Percentiles rank a stretch among this genome's conserved stretches.
Evolutionary conservation across 1,284 basidiomycete species (phyloP).

Genomic region (Amylostereum areolatum): DNA sequence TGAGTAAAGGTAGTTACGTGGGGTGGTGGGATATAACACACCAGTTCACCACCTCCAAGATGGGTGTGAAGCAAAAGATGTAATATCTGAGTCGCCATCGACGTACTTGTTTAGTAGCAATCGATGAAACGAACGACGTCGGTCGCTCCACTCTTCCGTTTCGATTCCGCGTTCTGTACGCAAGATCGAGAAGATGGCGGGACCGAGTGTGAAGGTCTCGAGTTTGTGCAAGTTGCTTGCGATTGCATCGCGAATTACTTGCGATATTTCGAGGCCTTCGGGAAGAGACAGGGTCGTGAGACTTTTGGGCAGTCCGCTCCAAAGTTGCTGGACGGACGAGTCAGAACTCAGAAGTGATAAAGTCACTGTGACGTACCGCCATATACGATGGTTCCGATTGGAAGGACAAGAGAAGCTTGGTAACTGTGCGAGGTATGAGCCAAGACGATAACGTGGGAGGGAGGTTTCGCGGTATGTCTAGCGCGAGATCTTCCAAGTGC

Average conservation of each 20-base stretch:
- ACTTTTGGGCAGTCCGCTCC: constrained; percentile 45
- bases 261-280: constrained; percentile 20
- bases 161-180: background rate
- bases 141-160: background rate
- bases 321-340: constrained; percentile 44
- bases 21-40: too few relatives aligned
- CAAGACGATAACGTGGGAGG: constrained; percentile 60
- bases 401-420: constrained; percentile 45
- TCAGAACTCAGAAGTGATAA: background rate
- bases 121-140: too few relatives aligned
- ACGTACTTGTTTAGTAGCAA: too few relatives aligned
- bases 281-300: constrained; percentile 51
- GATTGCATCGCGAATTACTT: background rate
- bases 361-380: constrained; percentile 19
- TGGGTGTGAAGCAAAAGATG: too few relatives aligned
- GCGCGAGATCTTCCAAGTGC: constrained; percentile 43
- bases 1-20: too few relatives aligned
- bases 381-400: constrained; percentile 27
- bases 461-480: constrained; percentile 60
- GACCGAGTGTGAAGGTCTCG: background rate
- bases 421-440: constrained; percentile 56
- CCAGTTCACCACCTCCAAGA: too few relatives aligned
- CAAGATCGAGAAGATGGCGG: background rate
- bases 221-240: background rate
- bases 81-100: too few relatives aligned